Percentiles rank a stretch among this genome's conserved stretches.
Conservation (phyloP, 306 rosid genomes). For the Cucumis melo region DNA sequence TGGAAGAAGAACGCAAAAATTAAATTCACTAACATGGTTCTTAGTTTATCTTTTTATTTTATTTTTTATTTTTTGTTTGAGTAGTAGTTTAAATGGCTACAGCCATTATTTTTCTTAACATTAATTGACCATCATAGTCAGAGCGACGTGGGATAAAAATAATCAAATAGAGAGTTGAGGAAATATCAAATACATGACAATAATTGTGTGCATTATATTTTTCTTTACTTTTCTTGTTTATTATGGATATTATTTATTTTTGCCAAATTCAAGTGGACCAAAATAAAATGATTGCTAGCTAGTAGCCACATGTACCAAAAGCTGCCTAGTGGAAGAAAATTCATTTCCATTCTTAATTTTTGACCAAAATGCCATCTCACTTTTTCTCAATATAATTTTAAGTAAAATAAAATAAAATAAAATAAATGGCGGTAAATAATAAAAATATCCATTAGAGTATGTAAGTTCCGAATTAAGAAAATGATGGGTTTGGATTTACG, state of each 20-base stretch:
- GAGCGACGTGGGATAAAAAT: neutral
- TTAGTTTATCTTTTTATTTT: neutral
- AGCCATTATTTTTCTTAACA: neutral
- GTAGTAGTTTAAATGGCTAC: neutral
- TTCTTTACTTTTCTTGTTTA: neutral
- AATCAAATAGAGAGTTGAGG: neutral
- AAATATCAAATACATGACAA: neutral
- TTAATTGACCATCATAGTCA: neutral
- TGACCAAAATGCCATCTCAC: neutral
- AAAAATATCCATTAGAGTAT: neutral
- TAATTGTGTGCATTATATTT: neutral
- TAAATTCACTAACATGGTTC: neutral
- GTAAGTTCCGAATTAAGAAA: neutral
- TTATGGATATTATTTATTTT: neutral
- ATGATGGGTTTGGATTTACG: neutral
- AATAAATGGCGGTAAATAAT: neutral
- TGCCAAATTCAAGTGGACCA: neutral
- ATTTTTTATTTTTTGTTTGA: neutral
- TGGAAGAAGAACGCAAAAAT: too few species aligned
- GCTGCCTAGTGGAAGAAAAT: conserved; percentile 15
- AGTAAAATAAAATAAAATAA: neutral
- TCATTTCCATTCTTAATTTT: neutral
- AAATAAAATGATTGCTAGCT: conserved; percentile 22
- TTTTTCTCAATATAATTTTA: neutral
- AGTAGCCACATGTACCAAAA: conserved; percentile 29